Conservation (phyloP, 2,329 filamentous ascomycete species). For the Aquanectria penicillioides region DNA sequence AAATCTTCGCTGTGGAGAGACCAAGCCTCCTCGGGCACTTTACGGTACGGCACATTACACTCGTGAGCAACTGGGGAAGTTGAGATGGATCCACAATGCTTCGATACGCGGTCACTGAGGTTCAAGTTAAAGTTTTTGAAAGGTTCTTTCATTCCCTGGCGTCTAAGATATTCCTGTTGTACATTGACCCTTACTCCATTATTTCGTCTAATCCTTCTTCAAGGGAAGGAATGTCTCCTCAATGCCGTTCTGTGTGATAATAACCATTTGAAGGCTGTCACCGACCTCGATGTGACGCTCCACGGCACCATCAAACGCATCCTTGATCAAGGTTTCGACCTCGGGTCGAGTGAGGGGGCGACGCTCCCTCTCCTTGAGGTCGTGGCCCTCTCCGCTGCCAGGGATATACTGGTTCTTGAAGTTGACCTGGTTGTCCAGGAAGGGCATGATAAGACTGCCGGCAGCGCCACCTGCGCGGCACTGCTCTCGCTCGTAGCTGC, state of each 20-base stretch:
- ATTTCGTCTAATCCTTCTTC: slow-evolving; percentile 80
- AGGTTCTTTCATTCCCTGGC: slow-evolving; percentile 35
- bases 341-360: slow-evolving; percentile 76
- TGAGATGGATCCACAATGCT: no score
- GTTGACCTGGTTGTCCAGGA: slow-evolving; percentile 99
- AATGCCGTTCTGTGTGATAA: slow-evolving; percentile 88
- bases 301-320: slow-evolving; percentile 97
- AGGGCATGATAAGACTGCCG: slow-evolving; percentile 96
- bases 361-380: slow-evolving; percentile 75
- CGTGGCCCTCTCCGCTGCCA: slow-evolving; percentile 84
- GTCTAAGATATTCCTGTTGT: slow-evolving; percentile 43
- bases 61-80: no score
- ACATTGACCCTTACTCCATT: slow-evolving; percentile 40
- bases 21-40: no score
- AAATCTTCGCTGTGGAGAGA: no score
- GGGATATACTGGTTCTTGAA: slow-evolving; percentile 99
- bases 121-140: slow-evolving; percentile 1
- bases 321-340: slow-evolving; percentile 89
- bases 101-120: not conserved
- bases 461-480: slow-evolving; percentile 94
- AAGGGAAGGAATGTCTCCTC: slow-evolving; percentile 84
- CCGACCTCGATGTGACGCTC: slow-evolving; percentile 99
- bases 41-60: no score
- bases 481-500: slow-evolving; percentile 96
- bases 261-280: slow-evolving; percentile 94